phyloP scores from a whole-genome alignment of 2,329 filamentous ascomycete genomes.

The Clarireedia sp. region DNA sequence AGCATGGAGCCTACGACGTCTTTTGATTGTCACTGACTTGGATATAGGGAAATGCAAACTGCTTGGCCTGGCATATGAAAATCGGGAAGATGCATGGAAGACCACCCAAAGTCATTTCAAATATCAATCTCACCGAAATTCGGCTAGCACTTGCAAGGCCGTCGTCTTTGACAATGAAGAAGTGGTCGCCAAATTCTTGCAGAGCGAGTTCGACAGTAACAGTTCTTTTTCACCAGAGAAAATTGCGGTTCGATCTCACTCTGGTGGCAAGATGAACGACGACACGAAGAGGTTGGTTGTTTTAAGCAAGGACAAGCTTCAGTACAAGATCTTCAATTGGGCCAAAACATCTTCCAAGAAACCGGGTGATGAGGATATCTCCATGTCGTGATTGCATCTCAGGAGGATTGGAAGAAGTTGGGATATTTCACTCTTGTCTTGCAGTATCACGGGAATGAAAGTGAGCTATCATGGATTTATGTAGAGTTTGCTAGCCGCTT shows the following conservation, averaged over 20 bases:
- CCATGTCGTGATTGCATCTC: conserved; percentile 18
- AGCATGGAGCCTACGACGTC: not conserved
- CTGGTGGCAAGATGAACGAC: conserved; percentile 4
- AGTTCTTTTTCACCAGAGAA: conserved; percentile 20
- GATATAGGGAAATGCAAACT: conserved; percentile 13
- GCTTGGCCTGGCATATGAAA: conserved; percentile 21
- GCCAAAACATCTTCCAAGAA: not conserved
- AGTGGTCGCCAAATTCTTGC: conserved; percentile 13
- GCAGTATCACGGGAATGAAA: not conserved
- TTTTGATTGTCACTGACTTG: not conserved
- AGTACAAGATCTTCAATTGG: conserved; percentile 26
- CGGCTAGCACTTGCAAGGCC: conserved; percentile 1
- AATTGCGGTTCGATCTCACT: conserved; percentile 19
- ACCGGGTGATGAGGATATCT: conserved; percentile 15
- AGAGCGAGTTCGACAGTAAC: conserved; percentile 12
- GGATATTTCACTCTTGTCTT: no score
- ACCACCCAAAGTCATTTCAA: conserved; percentile 2
- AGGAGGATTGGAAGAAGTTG: not conserved
- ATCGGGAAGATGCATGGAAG: not conserved
- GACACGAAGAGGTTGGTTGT: conserved; percentile 21
- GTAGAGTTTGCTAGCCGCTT: not conserved
- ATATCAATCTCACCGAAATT: conserved; percentile 9
- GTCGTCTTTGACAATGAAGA: conserved; percentile 16
- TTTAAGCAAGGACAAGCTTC: conserved; percentile 20
- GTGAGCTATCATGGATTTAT: not conserved